A percentile compares a stretch with the other conserved stretches of the same genome.
Conservation (phyloP, 371 early-diverging fungal species). For the Mortierella sp. region DNA sequence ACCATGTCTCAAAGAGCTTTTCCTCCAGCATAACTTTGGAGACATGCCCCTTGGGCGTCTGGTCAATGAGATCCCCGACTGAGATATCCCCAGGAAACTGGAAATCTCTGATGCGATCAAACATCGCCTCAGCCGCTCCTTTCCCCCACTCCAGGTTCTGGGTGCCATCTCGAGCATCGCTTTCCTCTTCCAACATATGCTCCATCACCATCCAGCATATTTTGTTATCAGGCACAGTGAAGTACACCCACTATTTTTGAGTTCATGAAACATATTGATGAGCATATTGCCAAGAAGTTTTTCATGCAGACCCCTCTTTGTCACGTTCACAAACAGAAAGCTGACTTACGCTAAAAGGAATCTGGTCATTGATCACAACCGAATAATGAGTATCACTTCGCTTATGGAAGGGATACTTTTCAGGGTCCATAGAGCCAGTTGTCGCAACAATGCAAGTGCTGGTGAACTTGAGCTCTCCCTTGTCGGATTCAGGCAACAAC, state of each 20-base stretch:
- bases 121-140: conserved; percentile 11
- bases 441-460: not conserved
- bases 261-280: too few relatives aligned
- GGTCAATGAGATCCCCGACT: conserved; percentile 20
- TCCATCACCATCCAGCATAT: too few relatives aligned
- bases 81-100: conserved; percentile 3
- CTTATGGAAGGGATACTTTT: not conserved
- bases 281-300: too few relatives aligned
- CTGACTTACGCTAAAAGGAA: too few relatives aligned
- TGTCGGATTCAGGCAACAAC: conserved; percentile 3
- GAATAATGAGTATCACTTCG: too few relatives aligned
- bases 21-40: conserved; percentile 24
- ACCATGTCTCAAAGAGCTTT: conserved; percentile 22
- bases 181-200: not conserved
- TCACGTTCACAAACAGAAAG: too few relatives aligned
- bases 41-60: conserved; percentile 14
- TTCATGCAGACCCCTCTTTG: too few relatives aligned
- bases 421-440: not conserved
- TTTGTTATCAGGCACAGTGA: too few relatives aligned
- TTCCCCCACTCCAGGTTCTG: conserved; percentile 20
- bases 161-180: conserved; percentile 3
- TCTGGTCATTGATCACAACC: too few relatives aligned
- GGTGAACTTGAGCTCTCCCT: too few relatives aligned
- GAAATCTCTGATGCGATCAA: conserved; percentile 4
- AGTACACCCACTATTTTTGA: too few relatives aligned